These are phyloP conservation scores for Pisolithus sp. DNA, from an alignment of 768 basidiomycete species.

Conservation along the genomic window DNA sequence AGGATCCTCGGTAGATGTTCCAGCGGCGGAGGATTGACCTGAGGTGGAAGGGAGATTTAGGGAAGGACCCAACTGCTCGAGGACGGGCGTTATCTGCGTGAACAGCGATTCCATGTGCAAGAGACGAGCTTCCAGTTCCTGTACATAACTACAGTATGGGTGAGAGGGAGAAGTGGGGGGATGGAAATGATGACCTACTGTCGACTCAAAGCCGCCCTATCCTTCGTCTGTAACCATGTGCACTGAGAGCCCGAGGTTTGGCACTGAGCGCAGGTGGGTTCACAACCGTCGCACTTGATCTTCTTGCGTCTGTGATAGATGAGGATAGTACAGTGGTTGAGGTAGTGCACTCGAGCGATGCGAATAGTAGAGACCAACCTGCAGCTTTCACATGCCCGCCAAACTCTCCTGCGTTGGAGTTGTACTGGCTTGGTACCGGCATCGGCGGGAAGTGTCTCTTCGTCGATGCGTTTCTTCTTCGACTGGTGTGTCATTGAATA, in stretches of 20 bases:
- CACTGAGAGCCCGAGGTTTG: constrained; percentile 67
- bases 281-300: constrained; percentile 87
- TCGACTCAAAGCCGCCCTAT: constrained; percentile 82
- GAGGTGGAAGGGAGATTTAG: constrained; percentile 36
- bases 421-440: constrained; percentile 63
- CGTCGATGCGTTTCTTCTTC: constrained; percentile 76
- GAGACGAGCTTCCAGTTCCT: constrained; percentile 82
- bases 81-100: constrained; percentile 70
- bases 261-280: constrained; percentile 84
- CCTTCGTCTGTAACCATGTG: constrained; percentile 88
- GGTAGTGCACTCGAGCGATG: constrained; percentile 3
- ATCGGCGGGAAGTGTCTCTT: constrained; percentile 45
- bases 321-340: constrained; percentile 10
- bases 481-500: constrained; percentile 46
- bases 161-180: constrained; percentile 13
- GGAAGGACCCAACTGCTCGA: constrained; percentile 63
- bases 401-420: constrained; percentile 73
- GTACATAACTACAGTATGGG: constrained; percentile 61
- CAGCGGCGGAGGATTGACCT: constrained; percentile 22
- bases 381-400: constrained; percentile 88
- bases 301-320: constrained; percentile 66
- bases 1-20: constrained; percentile 7
- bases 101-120: constrained; percentile 88
- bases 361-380: constrained; percentile 42
- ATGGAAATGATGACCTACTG: constrained; percentile 50